Base-by-base conservation (phyloP, 768 basidiomycete genomes). In the Trametes cubensis region DNA sequence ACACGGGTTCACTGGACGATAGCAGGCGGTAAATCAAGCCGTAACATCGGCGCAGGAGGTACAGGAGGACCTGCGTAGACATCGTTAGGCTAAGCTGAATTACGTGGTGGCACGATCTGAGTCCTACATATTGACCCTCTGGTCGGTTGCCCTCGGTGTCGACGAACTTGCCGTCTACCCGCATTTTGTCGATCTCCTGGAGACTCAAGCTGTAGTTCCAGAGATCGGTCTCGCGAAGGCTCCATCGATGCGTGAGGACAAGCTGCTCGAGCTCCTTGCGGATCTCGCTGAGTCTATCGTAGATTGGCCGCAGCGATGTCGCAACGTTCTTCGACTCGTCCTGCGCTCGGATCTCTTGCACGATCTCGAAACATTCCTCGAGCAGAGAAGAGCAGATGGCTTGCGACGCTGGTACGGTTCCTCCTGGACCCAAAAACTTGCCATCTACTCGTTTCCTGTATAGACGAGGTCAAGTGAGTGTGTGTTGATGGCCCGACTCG, bases 111-210 rank as follows among this genome's bases (percentile, higher is more conserved):
- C 21, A 10, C 13, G 23, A 46, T 15, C 4, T 17, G 17, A 18
- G 18, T 76, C 91, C 67, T 66, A 95, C 97, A 73, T 93, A 97
- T 89, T 99, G 97, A 11, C 97, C 96, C 57, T 89, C 80, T 3
- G 96, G 94, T 54, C 89, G 83, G 71, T 94, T 90, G 2, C 95
- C 97, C 42, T 98, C 95, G 0, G 89, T 82, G 70, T 98, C 95
- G 6, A 96, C 88, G 71, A 98, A 99, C 76, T 97, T 96, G 59
- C 97, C 97, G 64, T 98, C 94, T 6, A 98, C 85, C 23, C 97
- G 80, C 94, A 98, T 94, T 75, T 90, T 89, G 76, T 99, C 97
- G 42, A 99, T 95, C 74, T 98, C 95, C 70, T 95, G 89, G 63
- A 99, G 77, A 72, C 92, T 92, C 55, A 94, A 80, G 21, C 93